These are phyloP conservation scores for Pestalotiopsis sp. DNA, from an alignment of 2,329 filamentous ascomycete species.

Conservation along the genomic window DNA sequence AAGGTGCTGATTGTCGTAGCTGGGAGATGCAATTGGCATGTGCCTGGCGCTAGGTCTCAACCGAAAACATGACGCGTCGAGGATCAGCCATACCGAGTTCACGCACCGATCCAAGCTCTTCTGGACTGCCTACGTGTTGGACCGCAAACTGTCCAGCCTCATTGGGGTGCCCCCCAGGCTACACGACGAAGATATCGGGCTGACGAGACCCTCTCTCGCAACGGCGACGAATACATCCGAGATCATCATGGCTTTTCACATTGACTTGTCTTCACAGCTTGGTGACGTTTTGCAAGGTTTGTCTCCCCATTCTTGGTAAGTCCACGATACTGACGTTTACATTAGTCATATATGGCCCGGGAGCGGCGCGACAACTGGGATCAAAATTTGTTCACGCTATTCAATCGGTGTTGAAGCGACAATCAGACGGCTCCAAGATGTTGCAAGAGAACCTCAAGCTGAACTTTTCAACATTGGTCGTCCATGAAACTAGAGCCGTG, in stretches of 20 bases:
- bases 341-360: background rate
- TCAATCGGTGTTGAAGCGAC: background rate
- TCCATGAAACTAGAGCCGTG: background rate
- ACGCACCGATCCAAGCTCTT: background rate
- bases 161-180: background rate
- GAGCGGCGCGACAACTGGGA: background rate
- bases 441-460: background rate
- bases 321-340: background rate
- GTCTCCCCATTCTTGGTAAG: background rate
- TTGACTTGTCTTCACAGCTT: background rate
- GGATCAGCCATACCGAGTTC: background rate
- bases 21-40: conserved; percentile 1
- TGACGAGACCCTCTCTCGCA: background rate
- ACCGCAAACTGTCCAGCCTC: background rate
- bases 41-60: background rate
- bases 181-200: background rate
- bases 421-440: background rate
- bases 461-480: background rate
- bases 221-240: background rate
- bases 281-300: background rate
- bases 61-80: background rate
- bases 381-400: background rate
- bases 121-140: background rate
- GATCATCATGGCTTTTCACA: background rate
- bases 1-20: background rate